phyloP scores from a whole-genome alignment of 2,329 filamentous ascomycete genomes.

The Penicillium capsulatum region DNA sequence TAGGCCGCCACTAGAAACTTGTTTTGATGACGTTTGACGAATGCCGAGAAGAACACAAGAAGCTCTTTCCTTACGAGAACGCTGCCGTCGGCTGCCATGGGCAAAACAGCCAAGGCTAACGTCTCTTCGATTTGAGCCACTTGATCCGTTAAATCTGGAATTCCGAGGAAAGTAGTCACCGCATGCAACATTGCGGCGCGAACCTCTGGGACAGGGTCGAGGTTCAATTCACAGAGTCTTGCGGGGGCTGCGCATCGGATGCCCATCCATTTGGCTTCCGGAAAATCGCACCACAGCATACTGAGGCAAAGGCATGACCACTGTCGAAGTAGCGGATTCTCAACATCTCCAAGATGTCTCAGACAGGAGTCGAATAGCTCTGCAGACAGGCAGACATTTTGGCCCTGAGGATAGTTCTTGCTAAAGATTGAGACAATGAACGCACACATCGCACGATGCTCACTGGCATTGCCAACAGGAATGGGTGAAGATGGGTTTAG shows the following conservation, averaged over 20 bases:
- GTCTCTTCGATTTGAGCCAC: slow-evolving; percentile 87
- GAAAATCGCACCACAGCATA: slow-evolving; percentile 85
- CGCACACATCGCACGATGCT: slow-evolving; percentile 98
- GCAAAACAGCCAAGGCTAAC: slow-evolving; percentile 80
- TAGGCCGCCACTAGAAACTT: slow-evolving; percentile 90
- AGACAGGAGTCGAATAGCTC: slow-evolving; percentile 89
- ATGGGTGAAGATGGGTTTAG: slow-evolving; percentile 79
- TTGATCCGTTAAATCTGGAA: slow-evolving; percentile 86
- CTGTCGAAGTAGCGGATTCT: slow-evolving; percentile 84
- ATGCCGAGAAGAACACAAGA: slow-evolving; percentile 87
- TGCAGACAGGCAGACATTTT: slow-evolving; percentile 83
- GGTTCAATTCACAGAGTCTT: slow-evolving; percentile 72
- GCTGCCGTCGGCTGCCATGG: slow-evolving; percentile 91
- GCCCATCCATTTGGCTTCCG: slow-evolving; percentile 94
- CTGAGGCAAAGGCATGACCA: slow-evolving; percentile 96
- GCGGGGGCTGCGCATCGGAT: slow-evolving; percentile 81
- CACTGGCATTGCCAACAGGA: slow-evolving; percentile 79
- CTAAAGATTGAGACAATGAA: slow-evolving; percentile 98
- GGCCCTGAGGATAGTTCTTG: slow-evolving; percentile 87
- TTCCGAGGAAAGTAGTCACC: slow-evolving; percentile 88
- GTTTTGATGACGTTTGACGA: slow-evolving; percentile 82
- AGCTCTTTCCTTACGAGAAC: slow-evolving; percentile 91
- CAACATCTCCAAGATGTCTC: slow-evolving; percentile 73
- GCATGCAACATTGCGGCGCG: slow-evolving; percentile 90
- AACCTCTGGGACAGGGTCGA: slow-evolving; percentile 87